phyloP scores from a whole-genome alignment of 208 protist genomes.

The Leishmania mexicana region DNA sequence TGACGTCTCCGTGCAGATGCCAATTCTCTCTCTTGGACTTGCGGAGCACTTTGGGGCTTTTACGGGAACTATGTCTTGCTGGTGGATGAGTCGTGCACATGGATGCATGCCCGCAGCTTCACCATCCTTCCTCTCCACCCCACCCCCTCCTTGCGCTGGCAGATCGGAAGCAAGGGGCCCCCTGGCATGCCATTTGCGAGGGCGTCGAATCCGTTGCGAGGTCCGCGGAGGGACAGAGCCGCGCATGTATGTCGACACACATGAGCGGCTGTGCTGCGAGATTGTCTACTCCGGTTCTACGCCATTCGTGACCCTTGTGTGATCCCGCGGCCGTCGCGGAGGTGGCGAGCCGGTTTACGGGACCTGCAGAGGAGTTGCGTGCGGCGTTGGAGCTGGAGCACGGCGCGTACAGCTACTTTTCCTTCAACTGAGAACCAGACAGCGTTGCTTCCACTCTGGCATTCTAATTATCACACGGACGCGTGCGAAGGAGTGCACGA shows the following conservation, averaged over 20 bases:
- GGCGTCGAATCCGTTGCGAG: not conserved
- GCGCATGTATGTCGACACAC: not conserved
- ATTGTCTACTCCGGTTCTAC: slow-evolving; percentile 11
- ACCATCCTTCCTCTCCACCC: not conserved
- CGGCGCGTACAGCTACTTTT: slow-evolving; percentile 14
- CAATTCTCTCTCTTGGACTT: not conserved
- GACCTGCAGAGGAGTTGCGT: slow-evolving; percentile 9
- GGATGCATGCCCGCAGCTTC: not conserved
- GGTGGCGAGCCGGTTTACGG: slow-evolving; percentile 8
- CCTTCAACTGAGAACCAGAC: not conserved
- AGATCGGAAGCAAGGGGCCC: not conserved
- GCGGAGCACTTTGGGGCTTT: not conserved
- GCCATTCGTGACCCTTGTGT: slow-evolving; percentile 14
- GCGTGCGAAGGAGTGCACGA: not conserved
- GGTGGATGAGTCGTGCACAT: not conserved
- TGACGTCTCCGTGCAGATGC: not conserved
- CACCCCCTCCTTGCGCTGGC: not conserved
- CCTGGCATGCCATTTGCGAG: not conserved
- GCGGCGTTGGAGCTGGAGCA: slow-evolving; percentile 12
- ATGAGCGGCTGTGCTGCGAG: slow-evolving; percentile 8
- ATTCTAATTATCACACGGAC: not conserved
- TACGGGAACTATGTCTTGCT: not conserved
- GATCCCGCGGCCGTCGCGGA: slow-evolving; percentile 7
- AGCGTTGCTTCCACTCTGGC: not conserved
- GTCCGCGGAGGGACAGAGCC: not conserved